Base-by-base conservation (phyloP, 305 asterid species). In the Solanum aculeatissimum region DNA sequence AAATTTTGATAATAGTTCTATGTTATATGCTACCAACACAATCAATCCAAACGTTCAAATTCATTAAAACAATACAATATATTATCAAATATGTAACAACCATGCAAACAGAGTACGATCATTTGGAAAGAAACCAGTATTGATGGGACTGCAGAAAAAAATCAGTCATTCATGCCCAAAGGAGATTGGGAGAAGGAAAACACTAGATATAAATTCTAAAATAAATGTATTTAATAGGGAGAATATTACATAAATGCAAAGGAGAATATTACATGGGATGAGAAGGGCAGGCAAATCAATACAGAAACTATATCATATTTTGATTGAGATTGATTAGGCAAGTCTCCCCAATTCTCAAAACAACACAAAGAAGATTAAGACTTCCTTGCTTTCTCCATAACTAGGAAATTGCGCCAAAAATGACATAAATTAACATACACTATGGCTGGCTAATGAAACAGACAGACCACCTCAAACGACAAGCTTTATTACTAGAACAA, bases 391-490 rank as follows among this genome's bases (percentile, higher is more conserved):
- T 70, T 40, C 79, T 70, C 79, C 54, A 42, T 10, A 43, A 71
- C 80, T 7, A 71, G 13, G 6, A 71, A 13, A 71, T 21, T 71
- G 43, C 19, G 42, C 42, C 5, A 74, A 74, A 72, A 23, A 72
- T 23, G 40, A 72, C 80, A 13, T 45, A 21, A 43, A 45, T 16
- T 23, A 71, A 21, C 55, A 74, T 23, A 40, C 40, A 23, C 32
- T 21, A 43, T 58, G 23, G 29, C 23, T 58, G 23, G 29, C 23
- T 27, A 58, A 35, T 23, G 85, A 88, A 83, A 87, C 89, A 89
- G 87, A 89, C 80, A 89, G 87, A 89, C 83, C 63, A 85, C 89
- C 89, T 87, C 84, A 58, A 63, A 88, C 86, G 51, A 71, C 84
- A 85, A 85, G 88, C 90, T 43, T 60, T 81, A 85, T 75, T 87